These are phyloP conservation scores for Peronospora destructor DNA, from an alignment of 352 stramenopile species.

Conservation along the genomic window DNA sequence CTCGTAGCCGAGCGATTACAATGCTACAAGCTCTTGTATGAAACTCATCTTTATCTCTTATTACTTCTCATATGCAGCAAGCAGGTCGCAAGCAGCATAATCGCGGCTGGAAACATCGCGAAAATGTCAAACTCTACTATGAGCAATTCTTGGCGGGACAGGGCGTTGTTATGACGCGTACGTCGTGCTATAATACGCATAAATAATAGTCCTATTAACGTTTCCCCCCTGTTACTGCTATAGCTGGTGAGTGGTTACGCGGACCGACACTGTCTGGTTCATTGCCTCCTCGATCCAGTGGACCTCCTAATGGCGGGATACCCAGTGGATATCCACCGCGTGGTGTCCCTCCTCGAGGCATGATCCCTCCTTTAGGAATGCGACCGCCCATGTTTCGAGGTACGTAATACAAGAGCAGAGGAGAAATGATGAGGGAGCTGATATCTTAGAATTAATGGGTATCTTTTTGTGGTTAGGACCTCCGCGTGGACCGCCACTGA, in stretches of 20 bases:
- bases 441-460: background rate
- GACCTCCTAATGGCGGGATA: conserved; percentile 29
- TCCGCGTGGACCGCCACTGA: conserved; percentile 40
- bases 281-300: conserved; percentile 40
- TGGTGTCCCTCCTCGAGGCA: conserved; percentile 56
- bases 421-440: no score
- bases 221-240: background rate
- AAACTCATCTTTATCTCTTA: conserved; percentile 9
- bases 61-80: conserved; percentile 42
- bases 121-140: conserved; percentile 93
- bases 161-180: conserved; percentile 73
- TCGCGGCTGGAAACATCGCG: conserved; percentile 90
- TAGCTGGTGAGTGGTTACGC: conserved; percentile 72
- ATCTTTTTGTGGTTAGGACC: conserved; percentile 25
- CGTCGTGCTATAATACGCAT: conserved; percentile 3
- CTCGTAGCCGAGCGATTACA: background rate
- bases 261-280: conserved; percentile 32
- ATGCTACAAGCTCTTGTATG: background rate
- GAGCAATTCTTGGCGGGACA: conserved; percentile 81
- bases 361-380: conserved; percentile 75
- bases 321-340: conserved; percentile 57
- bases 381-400: conserved; percentile 64
- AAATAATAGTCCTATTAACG: no score
- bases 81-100: conserved; percentile 91
- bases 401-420: conserved; percentile 8